Conservation (phyloP, 257 asterid species). For the Cruciata laevipes region DNA sequence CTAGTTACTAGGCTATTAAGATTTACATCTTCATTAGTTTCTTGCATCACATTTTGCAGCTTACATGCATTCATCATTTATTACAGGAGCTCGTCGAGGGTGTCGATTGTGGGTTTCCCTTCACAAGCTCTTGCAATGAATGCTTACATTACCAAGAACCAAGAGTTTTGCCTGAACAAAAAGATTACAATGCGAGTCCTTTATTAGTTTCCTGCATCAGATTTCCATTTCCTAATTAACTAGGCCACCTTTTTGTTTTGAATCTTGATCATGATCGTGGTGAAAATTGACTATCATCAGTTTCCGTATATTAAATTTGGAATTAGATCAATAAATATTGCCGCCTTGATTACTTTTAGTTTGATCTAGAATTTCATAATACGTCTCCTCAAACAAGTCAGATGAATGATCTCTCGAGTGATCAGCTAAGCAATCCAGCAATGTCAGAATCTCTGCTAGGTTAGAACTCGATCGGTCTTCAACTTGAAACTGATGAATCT, state of each 20-base stretch:
- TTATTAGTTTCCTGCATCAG: constrained; percentile 24
- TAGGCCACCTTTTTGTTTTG: background rate
- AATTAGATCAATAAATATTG: background rate
- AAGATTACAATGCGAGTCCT: constrained; percentile 61
- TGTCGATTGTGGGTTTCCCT: constrained; percentile 59
- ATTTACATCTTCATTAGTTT: background rate
- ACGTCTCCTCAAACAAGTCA: constrained; percentile 2
- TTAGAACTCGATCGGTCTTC: constrained; percentile 51
- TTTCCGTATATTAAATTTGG: too few species aligned
- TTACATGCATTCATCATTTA: background rate
- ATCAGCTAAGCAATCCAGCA: background rate
- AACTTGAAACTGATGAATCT: constrained; percentile 28
- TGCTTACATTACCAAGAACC: constrained; percentile 65
- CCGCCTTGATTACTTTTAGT: background rate
- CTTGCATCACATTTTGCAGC: constrained; percentile 1
- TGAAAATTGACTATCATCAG: too few species aligned
- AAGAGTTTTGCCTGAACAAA: constrained; percentile 59
- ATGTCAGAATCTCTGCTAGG: constrained; percentile 7
- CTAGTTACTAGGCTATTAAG: background rate
- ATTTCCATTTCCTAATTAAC: background rate
- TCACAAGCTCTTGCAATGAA: constrained; percentile 64
- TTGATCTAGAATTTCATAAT: background rate
- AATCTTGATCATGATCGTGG: background rate
- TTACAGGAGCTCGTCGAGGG: constrained; percentile 42
- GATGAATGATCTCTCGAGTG: background rate